Conservation (phyloP, 2,329 filamentous ascomycete species). For the Pseudocercospora cruenta region DNA sequence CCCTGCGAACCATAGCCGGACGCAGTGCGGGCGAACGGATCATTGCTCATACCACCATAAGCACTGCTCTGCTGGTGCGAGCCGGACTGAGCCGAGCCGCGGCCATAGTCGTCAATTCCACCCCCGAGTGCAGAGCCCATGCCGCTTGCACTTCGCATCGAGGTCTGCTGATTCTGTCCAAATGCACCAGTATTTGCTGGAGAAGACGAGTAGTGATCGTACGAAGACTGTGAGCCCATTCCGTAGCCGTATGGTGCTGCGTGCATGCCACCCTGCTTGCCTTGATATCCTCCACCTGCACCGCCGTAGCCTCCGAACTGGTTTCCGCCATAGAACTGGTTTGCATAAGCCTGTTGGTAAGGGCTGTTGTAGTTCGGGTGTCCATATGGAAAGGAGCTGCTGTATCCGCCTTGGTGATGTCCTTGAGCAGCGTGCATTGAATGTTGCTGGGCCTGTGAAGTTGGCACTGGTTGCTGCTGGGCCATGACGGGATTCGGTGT, state of each 20-base stretch:
- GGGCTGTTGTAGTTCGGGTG: constrained; percentile 64
- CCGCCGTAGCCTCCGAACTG: constrained; percentile 50
- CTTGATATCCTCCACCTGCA: constrained; percentile 51
- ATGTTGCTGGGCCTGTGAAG: constrained; percentile 48
- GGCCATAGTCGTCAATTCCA: constrained; percentile 63
- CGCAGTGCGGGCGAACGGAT: constrained; percentile 63
- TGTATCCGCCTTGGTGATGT: constrained; percentile 53
- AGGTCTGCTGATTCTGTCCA: constrained; percentile 44
- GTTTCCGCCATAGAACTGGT: constrained; percentile 60
- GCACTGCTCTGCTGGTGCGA: constrained; percentile 58
- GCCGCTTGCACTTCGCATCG: constrained; percentile 51
- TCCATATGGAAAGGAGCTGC: constrained; percentile 60
- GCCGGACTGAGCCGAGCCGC: constrained; percentile 55
- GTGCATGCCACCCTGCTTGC: constrained; percentile 62
- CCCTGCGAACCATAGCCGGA: constrained; percentile 58
- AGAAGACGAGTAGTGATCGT: constrained; percentile 66
- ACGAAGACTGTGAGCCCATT: constrained; percentile 59
- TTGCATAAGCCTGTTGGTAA: constrained; percentile 66
- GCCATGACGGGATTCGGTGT: constrained; percentile 79
- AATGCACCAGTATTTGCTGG: constrained; percentile 63
- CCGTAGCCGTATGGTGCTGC: constrained; percentile 64
- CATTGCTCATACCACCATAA: constrained; percentile 56
- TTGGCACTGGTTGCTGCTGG: constrained; percentile 51
- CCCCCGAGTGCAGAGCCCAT: constrained; percentile 41
- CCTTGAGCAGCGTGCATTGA: constrained; percentile 39